Percentiles rank a stretch among this genome's conserved stretches.
These are phyloP conservation scores for Fusarium scirpi DNA, from an alignment of 2,329 filamentous ascomycete genomes.

Conservation along the genomic window DNA sequence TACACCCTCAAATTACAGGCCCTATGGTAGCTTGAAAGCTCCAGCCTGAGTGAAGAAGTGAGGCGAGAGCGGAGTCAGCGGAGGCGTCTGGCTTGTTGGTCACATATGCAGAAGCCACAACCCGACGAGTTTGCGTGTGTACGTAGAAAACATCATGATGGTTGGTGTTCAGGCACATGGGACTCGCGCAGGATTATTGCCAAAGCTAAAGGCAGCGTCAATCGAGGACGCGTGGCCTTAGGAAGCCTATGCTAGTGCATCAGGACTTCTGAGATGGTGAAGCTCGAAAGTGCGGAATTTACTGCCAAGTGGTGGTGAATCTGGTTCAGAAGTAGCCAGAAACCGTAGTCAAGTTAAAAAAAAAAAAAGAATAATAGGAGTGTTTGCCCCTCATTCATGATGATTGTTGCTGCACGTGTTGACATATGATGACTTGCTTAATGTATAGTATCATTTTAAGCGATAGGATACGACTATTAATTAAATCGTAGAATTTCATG, in stretches of 20 bases:
- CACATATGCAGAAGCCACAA: slow-evolving; percentile 37
- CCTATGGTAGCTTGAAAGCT: slow-evolving; percentile 75
- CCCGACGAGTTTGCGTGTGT: slow-evolving; percentile 40
- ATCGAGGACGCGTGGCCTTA: slow-evolving; percentile 32
- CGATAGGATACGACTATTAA: neutral
- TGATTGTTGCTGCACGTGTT: neutral
- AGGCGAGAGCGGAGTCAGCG: slow-evolving; percentile 39
- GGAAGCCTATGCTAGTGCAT: slow-evolving; percentile 49
- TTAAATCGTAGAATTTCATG: neutral
- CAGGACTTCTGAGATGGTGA: slow-evolving; percentile 42
- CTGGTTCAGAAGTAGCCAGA: slow-evolving; percentile 38
- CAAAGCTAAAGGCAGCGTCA: slow-evolving; percentile 37
- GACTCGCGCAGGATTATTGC: slow-evolving; percentile 39
- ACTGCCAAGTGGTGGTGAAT: slow-evolving; percentile 47
- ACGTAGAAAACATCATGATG: slow-evolving; percentile 41
- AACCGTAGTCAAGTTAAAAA: slow-evolving; percentile 41
- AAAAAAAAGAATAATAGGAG: slow-evolving; percentile 40
- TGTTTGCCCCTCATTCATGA: slow-evolving; percentile 35
- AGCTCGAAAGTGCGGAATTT: slow-evolving; percentile 44
- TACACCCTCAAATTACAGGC: slow-evolving; percentile 54
- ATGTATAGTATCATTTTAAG: neutral
- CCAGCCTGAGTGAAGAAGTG: slow-evolving; percentile 62
- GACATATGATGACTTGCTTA: neutral
- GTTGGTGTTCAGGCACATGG: slow-evolving; percentile 43
- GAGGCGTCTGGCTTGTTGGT: slow-evolving; percentile 36